Base-by-base conservation (phyloP, 805 yeast species). In the Barnettozyma siamensis region DNA sequence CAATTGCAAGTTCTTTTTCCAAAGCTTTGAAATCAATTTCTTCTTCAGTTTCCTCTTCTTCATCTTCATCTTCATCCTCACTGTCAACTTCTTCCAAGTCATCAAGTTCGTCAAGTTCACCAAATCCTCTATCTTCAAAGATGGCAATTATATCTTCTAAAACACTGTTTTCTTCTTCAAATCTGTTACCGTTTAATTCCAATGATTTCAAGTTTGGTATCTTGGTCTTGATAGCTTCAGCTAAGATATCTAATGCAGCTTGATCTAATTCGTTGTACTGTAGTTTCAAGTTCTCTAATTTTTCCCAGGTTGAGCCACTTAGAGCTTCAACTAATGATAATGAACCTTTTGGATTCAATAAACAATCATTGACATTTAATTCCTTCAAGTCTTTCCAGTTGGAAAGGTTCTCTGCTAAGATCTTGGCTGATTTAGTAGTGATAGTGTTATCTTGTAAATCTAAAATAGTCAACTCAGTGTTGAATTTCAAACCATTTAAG, bases 371-470 rank as follows among this genome's bases (percentile, higher is more conserved):
- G 49, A 93, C 74, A 58, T 85, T 85, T 56, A 93, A 72, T 64
- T 91, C 98, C 36, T 66, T 65, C 56, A 93, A 73, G 6, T 66
- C 49, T 26, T 70, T 62, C 96, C 97, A 93, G 35, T 62, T 58
- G 3, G 70, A 53, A 45, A 93, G 63, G 21, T 70, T 72, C 15
- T 67, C 64, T 18, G 93, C 83, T 33, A 91, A 74, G 19, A 82
- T 77, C 19, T 65, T 53, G 6, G 89, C 76, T 5, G 91, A 88
- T 37, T 64, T 64, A 16, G 62, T 59, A 9, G 99, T 93, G 61
- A 93, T 80, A 7, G 99, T 93, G 64, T 93, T 93, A 63, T 93
- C 99, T 68, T 93, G 97, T 50, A 93, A 70, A 65, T 93, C 98
- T 31, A 93, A 65, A 31, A 75, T 75, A 51, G 78, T 70, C 53